Percentiles rank a stretch among this genome's conserved stretches.
phyloP scores from a whole-genome alignment of 805 yeast genomes.

The Ogataea neopini region DNA sequence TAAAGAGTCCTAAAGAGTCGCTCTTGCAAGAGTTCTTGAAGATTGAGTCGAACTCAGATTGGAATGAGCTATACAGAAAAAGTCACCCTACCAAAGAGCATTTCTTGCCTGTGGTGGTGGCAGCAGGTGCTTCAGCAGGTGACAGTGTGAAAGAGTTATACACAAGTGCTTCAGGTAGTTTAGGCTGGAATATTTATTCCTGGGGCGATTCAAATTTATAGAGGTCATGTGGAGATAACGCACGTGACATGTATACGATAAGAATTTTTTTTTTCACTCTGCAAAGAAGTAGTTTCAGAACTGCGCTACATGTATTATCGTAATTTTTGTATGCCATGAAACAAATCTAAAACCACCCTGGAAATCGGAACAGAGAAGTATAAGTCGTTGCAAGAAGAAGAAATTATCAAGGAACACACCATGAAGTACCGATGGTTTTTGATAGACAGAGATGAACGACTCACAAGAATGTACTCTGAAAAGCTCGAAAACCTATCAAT shows the following conservation, averaged over 20 bases:
- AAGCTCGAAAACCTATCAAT: neutral
- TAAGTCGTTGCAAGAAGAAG: neutral
- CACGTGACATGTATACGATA: neutral
- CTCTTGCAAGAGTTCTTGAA: constrained; percentile 13
- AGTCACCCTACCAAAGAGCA: constrained; percentile 84
- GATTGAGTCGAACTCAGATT: constrained; percentile 22
- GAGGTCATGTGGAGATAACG: neutral
- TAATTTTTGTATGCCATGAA: neutral
- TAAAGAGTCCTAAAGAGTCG: constrained; percentile 11
- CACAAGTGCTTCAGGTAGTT: constrained; percentile 42
- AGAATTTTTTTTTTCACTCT: neutral
- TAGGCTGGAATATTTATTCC: constrained; percentile 71
- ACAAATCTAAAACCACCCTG: neutral
- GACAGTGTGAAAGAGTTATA: constrained; percentile 48
- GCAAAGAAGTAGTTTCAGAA: neutral
- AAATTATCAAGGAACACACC: neutral
- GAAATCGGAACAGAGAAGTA: neutral
- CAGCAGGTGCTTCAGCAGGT: constrained; percentile 53
- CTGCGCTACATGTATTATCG: neutral
- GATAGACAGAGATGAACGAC: constrained; percentile 1
- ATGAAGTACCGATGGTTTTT: no score
- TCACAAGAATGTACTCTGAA: neutral
- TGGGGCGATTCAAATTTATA: neutral
- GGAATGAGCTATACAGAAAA: constrained; percentile 35
- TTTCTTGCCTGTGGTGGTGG: constrained; percentile 64